These are phyloP conservation scores for Hypseocharis bilobata DNA, from an alignment of 441 rosid species.

Conservation along the genomic window DNA sequence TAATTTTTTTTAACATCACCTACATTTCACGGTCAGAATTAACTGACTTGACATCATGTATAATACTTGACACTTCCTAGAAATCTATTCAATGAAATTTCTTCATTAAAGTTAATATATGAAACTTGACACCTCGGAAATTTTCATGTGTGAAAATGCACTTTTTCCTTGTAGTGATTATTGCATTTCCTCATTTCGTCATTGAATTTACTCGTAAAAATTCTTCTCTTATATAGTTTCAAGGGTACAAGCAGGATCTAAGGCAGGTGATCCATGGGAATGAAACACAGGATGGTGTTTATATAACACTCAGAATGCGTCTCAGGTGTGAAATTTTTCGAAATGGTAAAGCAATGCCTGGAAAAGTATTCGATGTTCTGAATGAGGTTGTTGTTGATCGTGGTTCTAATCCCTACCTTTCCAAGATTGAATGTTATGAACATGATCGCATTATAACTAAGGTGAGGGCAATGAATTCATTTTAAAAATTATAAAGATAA, in stretches of 20 bases:
- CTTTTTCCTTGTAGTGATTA: not conserved
- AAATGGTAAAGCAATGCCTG: constrained; percentile 78
- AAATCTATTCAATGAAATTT: too few species aligned
- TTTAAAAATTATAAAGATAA: not conserved
- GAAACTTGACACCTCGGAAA: not conserved
- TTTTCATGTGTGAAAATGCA: not conserved
- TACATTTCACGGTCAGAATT: too few species aligned
- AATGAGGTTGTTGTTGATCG: constrained; percentile 89
- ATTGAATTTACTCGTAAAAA: constrained; percentile 18
- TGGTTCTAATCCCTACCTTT: constrained; percentile 96
- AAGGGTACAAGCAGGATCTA: constrained; percentile 68
- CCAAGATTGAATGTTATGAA: constrained; percentile 93
- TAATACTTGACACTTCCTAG: too few species aligned
- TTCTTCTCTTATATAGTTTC: constrained; percentile 46
- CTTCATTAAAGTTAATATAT: too few species aligned
- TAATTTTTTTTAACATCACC: too few species aligned
- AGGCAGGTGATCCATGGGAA: constrained; percentile 81
- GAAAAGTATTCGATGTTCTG: constrained; percentile 83
- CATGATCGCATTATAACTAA: constrained; percentile 90
- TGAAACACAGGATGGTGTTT: constrained; percentile 71
- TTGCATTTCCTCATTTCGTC: constrained; percentile 9
- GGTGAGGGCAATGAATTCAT: constrained; percentile 37
- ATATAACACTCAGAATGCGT: constrained; percentile 93
- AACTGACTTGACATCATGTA: too few species aligned
- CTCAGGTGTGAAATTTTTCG: constrained; percentile 79